These are phyloP conservation scores for Nemania sp. DNA, from an alignment of 2,329 filamentous ascomycete species.

Conservation along the genomic window DNA sequence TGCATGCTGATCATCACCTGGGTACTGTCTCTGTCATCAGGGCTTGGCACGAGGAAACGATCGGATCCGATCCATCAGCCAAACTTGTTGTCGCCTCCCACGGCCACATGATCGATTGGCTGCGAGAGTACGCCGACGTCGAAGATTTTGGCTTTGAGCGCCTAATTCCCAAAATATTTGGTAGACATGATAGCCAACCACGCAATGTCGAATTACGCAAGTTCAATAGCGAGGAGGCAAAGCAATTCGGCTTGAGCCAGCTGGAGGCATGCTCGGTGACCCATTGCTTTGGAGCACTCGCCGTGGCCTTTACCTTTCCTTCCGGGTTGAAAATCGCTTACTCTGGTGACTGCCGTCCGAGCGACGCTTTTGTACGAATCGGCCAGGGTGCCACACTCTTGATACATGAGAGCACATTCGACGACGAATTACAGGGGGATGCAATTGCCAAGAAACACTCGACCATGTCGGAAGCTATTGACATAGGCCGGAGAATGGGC, in stretches of 20 bases:
- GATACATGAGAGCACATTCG: constrained; percentile 95
- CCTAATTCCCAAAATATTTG: constrained; percentile 36
- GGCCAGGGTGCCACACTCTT: constrained; percentile 79
- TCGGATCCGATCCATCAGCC: constrained; percentile 38
- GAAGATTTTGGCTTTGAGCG: constrained; percentile 74
- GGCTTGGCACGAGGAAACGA: constrained; percentile 71
- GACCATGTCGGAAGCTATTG: constrained; percentile 84
- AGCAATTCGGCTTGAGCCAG: constrained; percentile 64
- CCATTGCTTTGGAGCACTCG: constrained; percentile 82
- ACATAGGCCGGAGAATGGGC: constrained; percentile 75
- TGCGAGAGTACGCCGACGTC: constrained; percentile 77
- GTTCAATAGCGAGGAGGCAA: constrained; percentile 47
- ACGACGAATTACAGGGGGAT: constrained; percentile 78
- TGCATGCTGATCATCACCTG: constrained; percentile 95
- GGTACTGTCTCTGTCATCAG: constrained; percentile 81
- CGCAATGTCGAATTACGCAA: constrained; percentile 33
- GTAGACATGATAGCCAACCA: background rate
- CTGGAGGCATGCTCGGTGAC: constrained; percentile 71
- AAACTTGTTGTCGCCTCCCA: constrained; percentile 72
- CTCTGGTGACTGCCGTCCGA: constrained; percentile 91
- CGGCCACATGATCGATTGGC: constrained; percentile 71
- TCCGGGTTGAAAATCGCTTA: constrained; percentile 86
- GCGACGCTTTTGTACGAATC: constrained; percentile 67
- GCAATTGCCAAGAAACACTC: constrained; percentile 88
- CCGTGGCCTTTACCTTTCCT: constrained; percentile 76